Percentiles rank a stretch among this genome's conserved stretches.
These are phyloP conservation scores for Dentipellis fragilis DNA, from an alignment of 768 basidiomycete species.

Conservation along the genomic window DNA sequence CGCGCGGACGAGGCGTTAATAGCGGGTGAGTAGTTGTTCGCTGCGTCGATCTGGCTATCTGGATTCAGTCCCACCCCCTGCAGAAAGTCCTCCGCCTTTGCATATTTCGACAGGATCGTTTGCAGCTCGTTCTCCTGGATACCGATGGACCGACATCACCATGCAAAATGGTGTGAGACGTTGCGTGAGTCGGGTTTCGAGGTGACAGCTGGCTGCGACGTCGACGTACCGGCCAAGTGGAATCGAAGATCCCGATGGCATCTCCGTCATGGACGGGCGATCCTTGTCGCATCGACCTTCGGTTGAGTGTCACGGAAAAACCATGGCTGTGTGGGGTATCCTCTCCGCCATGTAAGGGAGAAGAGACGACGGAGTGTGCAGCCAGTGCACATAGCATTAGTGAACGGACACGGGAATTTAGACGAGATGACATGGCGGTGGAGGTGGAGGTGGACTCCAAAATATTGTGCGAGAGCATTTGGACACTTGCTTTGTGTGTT, in stretches of 20 bases:
- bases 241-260: slow-evolving; percentile 14
- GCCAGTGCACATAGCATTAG: no score
- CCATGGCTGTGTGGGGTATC: background rate
- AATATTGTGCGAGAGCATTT: no score
- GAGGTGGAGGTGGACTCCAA: background rate
- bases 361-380: background rate
- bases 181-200: no score
- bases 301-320: background rate
- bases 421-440: background rate
- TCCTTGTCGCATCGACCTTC: background rate
- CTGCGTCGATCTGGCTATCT: slow-evolving; percentile 17
- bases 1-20: slow-evolving; percentile 15
- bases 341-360: background rate
- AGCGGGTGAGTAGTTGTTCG: slow-evolving; percentile 12
- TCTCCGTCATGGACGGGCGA: slow-evolving; percentile 1
- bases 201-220: background rate
- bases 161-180: no score
- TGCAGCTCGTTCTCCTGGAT: slow-evolving; percentile 19
- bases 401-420: no score
- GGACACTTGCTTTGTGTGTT: no score
- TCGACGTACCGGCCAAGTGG: slow-evolving; percentile 14
- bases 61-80: slow-evolving; percentile 22
- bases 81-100: slow-evolving; percentile 18
- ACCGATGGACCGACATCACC: no score
- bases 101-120: slow-evolving; percentile 22